Conservation (phyloP, 352 stramenopile genomes). For the Pythium rishiriense region DNA sequence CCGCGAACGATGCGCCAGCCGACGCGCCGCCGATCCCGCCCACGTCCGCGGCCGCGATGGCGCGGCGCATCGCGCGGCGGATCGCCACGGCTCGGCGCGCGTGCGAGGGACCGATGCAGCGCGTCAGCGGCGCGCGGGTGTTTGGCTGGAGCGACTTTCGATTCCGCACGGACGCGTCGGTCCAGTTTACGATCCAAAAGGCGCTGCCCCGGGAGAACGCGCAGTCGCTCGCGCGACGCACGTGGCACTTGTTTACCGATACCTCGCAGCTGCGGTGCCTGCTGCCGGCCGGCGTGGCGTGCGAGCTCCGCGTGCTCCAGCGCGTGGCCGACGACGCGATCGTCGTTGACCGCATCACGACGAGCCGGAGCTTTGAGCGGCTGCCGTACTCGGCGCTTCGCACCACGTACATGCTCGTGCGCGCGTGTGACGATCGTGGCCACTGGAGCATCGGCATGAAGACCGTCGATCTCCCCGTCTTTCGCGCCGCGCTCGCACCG, state of each 20-base stretch:
- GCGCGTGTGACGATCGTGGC: conserved; percentile 27
- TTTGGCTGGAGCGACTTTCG: conserved; percentile 58
- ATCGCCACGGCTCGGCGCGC: conserved; percentile 36
- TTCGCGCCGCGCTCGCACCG: conserved; percentile 39
- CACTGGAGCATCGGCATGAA: conserved; percentile 53
- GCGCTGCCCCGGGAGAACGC: conserved; percentile 32
- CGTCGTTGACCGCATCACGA: conserved; percentile 51
- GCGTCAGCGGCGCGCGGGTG: conserved; percentile 34
- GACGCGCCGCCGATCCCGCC: conserved; percentile 26
- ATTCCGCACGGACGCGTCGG: conserved; percentile 35
- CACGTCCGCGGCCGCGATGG: conserved; percentile 29
- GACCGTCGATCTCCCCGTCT: conserved; percentile 52
- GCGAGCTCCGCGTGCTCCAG: conserved; percentile 45
- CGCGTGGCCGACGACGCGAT: conserved; percentile 42
- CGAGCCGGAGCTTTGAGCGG: conserved; percentile 29
- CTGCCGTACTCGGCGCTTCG: conserved; percentile 39
- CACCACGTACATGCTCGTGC: conserved; percentile 52
- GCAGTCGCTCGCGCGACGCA: conserved; percentile 29
- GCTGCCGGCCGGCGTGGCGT: conserved; percentile 39
- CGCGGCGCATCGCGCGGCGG: conserved; percentile 33
- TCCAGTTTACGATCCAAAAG: conserved; percentile 58
- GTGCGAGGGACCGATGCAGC: conserved; percentile 31
- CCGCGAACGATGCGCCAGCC: neutral
- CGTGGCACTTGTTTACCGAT: conserved; percentile 49
- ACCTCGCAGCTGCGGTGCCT: conserved; percentile 31